Base-by-base conservation (phyloP, 1,284 basidiomycete genomes). In the Peniophora sp. region DNA sequence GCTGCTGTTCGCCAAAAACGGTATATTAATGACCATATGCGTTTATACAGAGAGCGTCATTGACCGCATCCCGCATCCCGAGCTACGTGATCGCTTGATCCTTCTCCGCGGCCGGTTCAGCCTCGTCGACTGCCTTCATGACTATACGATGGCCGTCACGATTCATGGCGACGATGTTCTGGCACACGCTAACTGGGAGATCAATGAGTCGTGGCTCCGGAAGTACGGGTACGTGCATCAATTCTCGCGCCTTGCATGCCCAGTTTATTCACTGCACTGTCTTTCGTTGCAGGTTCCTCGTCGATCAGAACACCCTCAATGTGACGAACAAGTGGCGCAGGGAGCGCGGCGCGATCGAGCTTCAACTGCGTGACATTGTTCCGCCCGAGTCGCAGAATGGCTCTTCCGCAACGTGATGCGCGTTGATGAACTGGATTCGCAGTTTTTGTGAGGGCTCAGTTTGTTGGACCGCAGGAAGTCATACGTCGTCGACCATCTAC, bases 121-220 rank as follows among this genome's bases (percentile, higher is more conserved):
- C 61, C 68, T 91, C 17, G 79, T 85, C 3, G 87, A 89, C 56
- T 89, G 85, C 60, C 63, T 90, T 20, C 75, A 87, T 54, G 83
- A 87, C 54, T 84, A 85, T 56, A 76, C 83, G 32, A 71, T 68
- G 41, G 74, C 76, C 1, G 77, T 88, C 17, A 83, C 78, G 0
- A 78, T 94, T 47, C 91, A 94, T 54, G 91, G 90, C 3, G 89
- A 95, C 58, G 92, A 96, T 61, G 87, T 92, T 25, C 73, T 96
- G 17, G 85, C 85, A 3, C 90, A 95, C 61, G 73, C 70, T 35
- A 93, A 92, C 61, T 96, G 92, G 90, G 92, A 96, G 66, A 76
- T 95, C 48, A 75, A 78, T 6, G 91, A 94, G 62, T 73, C 74
- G 51, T 96, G 91, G 82, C 71, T 96, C 46, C 76, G 79, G 52